Conservation (phyloP, 768 basidiomycete species). For the Clitopilus hobsonii region DNA sequence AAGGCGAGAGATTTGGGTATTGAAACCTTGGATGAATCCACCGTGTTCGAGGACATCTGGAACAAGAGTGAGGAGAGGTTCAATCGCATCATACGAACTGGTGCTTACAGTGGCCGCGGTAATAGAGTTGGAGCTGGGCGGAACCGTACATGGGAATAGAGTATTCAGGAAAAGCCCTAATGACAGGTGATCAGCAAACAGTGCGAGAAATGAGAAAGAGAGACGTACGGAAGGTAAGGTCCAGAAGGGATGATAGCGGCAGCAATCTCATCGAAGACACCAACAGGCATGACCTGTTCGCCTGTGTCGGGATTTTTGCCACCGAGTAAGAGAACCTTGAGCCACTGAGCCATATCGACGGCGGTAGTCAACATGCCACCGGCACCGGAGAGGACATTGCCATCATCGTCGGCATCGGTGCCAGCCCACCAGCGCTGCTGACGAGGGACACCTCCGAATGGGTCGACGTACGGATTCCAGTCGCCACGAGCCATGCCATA, state of each 20-base stretch:
- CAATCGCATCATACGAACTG: background rate
- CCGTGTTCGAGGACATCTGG: background rate
- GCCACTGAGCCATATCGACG: constrained; percentile 21
- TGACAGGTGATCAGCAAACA: background rate
- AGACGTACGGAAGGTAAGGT: constrained; percentile 5
- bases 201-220: background rate
- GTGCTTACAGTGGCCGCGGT: constrained; percentile 20
- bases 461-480: constrained; percentile 3
- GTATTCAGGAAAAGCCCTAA: constrained; percentile 14
- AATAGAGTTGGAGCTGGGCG: constrained; percentile 16
- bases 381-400: constrained; percentile 18
- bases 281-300: constrained; percentile 18
- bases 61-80: background rate
- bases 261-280: constrained; percentile 17
- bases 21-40: constrained; percentile 9
- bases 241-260: constrained; percentile 15
- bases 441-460: constrained; percentile 1
- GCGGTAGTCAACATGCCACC: constrained; percentile 19
- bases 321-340: constrained; percentile 20
- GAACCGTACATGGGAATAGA: constrained; percentile 22
- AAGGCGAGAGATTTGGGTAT: constrained; percentile 14
- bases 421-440: background rate
- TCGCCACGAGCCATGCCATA: constrained; percentile 14
- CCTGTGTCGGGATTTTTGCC: constrained; percentile 18
- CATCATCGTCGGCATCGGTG: constrained; percentile 20